Base-by-base conservation (phyloP, 2,329 filamentous ascomycete species). In the Neophaeococcomyces aloes region DNA sequence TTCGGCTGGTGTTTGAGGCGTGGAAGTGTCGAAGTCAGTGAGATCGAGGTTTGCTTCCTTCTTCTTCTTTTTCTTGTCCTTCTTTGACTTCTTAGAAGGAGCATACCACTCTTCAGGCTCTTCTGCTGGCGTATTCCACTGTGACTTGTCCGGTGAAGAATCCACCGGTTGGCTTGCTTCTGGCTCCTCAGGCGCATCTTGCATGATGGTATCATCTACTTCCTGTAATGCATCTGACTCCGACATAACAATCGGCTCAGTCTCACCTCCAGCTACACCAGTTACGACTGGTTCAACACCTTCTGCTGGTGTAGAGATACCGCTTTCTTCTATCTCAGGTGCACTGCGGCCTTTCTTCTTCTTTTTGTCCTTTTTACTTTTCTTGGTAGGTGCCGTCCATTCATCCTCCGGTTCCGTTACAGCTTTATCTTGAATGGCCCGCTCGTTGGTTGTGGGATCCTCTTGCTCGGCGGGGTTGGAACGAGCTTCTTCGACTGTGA, bases 41-140 rank as follows among this genome's bases (percentile, higher is more conserved):
- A 27, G 23, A 27, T 27, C 23, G 10, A 27, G 10, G 23, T 5
- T 27, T 27, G 23, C 5, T 27, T 10, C 23, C 10, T 10, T 25
- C 11, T 34, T 25, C 25, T 44, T 46, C 37, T 49, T 47, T 34
- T 45, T 44, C 27, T 45, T 49, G 29, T 40, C 38, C 34, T 49
- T 49, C 35, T 49, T 46, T 17, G 41, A 44, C 27, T 44, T 43
- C 40, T 36, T 44, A 4, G 31, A 42, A 11, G 30, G 13, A 2
- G 33, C 25, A 15, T 32, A 33, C 25, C 29, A 4, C 14, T 38
- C 41, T n/a, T 44, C 41, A 13, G 33, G 23, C 27, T 15, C 33
- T 19, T 18, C n/a, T 14, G 23, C 13, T 11, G 25, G 4, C 7
- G 19, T 29, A 32, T 37, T 33, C 8, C 13, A 14, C 30, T 14